These are phyloP conservation scores for Nothophaeocryptopus gaeumannii DNA, from an alignment of 2,329 filamentous ascomycete genomes.

Conservation along the genomic window DNA sequence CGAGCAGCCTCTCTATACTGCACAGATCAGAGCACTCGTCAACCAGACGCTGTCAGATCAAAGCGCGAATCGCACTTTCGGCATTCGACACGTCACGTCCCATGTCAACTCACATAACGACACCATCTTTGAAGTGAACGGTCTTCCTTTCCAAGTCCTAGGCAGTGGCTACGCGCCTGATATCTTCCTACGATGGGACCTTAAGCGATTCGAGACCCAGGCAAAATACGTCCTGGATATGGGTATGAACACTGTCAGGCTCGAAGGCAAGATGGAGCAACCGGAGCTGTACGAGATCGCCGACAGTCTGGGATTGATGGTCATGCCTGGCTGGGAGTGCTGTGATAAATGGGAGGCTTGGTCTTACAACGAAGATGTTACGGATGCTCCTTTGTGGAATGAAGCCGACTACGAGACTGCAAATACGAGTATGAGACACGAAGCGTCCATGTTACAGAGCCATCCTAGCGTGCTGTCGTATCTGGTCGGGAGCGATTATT, in stretches of 20 bases:
- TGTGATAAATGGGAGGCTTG: conserved; percentile 42
- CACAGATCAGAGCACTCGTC: not conserved
- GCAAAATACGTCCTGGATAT: conserved; percentile 13
- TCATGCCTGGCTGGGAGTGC: conserved; percentile 34
- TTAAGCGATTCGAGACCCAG: conserved; percentile 2
- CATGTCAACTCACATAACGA: conserved; percentile 13
- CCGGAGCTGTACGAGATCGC: conserved; percentile 12
- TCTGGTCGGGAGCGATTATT: conserved; percentile 14
- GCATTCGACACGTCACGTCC: conserved; percentile 8
- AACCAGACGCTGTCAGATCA: conserved; percentile 3
- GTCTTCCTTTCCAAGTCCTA: conserved; percentile 10
- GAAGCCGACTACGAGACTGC: conserved; percentile 12
- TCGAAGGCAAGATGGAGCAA: conserved; percentile 13
- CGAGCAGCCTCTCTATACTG: conserved; percentile 8
- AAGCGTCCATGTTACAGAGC: conserved; percentile 7
- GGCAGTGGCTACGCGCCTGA: conserved; percentile 11
- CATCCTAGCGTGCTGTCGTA: conserved; percentile 13
- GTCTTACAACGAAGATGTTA: conserved; percentile 39
- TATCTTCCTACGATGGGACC: conserved; percentile 13
- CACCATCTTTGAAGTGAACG: conserved; percentile 10
- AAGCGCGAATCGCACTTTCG: not conserved
- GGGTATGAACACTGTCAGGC: conserved; percentile 15
- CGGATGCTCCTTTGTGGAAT: conserved; percentile 8
- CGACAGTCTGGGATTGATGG: conserved; percentile 10
- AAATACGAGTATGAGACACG: conserved; percentile 7